phyloP scores from a whole-genome alignment of 2,329 filamentous ascomycete species.

The Neurospora sp. region DNA sequence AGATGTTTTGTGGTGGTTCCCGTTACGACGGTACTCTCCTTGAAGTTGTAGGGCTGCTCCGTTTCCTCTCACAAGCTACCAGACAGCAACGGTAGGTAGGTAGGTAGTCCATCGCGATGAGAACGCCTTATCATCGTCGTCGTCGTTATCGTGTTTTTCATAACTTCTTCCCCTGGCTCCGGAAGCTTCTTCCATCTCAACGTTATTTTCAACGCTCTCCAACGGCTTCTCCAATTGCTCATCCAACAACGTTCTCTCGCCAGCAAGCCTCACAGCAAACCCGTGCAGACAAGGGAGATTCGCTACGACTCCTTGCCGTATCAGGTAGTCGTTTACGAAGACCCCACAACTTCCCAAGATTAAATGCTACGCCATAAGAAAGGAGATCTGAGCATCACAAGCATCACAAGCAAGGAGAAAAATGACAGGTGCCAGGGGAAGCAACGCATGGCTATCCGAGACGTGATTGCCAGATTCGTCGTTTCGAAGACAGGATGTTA shows the following conservation, averaged over 20 bases:
- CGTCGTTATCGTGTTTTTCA: background rate
- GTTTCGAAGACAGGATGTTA: background rate
- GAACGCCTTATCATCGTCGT: background rate
- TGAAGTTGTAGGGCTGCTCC: background rate
- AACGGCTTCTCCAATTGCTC: background rate
- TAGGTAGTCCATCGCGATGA: background rate
- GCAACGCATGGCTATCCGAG: background rate
- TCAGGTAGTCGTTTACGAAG: background rate
- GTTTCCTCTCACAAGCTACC: background rate
- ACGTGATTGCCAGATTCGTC: background rate
- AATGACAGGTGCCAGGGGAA: background rate
- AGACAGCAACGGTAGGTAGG: background rate
- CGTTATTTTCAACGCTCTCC: background rate
- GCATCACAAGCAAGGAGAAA: background rate
- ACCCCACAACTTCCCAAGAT: background rate
- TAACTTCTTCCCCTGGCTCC: background rate
- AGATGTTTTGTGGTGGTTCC: background rate
- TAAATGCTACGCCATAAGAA: background rate
- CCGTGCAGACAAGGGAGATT: background rate
- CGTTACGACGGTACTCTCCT: background rate
- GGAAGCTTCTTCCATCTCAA: background rate
- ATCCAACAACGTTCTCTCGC: background rate
- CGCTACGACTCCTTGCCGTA: background rate
- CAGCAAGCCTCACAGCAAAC: background rate
- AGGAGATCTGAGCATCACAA: background rate